Percentiles rank a stretch among this genome's conserved stretches.
Conservation (phyloP, 257 asterid genomes). For the Anisodus tanguticus region DNA sequence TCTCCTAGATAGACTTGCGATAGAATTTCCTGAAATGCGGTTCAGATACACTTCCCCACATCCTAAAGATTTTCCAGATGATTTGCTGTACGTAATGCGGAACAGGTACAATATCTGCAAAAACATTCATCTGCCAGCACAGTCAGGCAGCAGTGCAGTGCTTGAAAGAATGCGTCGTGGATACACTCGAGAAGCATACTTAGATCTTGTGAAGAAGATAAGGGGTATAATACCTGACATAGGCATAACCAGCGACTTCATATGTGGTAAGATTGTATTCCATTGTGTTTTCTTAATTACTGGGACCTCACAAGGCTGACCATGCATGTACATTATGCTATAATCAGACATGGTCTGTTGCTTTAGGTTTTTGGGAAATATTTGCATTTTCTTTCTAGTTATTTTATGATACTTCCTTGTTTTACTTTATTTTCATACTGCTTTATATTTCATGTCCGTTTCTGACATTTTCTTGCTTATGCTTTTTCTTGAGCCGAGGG, state of each 20-base stretch:
- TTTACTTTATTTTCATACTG: background rate
- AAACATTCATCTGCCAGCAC: slow-evolving; percentile 96
- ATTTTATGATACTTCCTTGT: background rate
- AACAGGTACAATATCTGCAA: slow-evolving; percentile 90
- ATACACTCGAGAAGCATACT: slow-evolving; percentile 84
- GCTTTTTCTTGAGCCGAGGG: too few species aligned
- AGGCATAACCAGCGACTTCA: slow-evolving; percentile 97
- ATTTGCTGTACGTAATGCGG: slow-evolving; percentile 82
- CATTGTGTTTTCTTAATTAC: slow-evolving; percentile 28
- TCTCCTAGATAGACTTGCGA: slow-evolving; percentile 80
- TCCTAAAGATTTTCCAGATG: slow-evolving; percentile 97
- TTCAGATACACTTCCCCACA: slow-evolving; percentile 98
- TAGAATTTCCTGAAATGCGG: slow-evolving; percentile 93
- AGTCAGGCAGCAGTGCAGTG: slow-evolving; percentile 86
- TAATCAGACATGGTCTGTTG: background rate
- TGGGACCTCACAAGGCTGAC: background rate
- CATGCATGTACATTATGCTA: background rate
- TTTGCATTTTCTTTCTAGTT: background rate
- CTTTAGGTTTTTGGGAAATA: background rate
- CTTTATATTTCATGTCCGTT: too few species aligned
- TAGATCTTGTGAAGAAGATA: slow-evolving; percentile 85
- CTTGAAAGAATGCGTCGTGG: slow-evolving; percentile 94
- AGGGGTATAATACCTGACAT: slow-evolving; percentile 74
- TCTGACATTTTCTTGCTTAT: too few species aligned
- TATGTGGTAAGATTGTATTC: slow-evolving; percentile 67